Evolutionary conservation across 1,284 basidiomycete genomes (phyloP).

Genomic region (Tilletia indica): DNA sequence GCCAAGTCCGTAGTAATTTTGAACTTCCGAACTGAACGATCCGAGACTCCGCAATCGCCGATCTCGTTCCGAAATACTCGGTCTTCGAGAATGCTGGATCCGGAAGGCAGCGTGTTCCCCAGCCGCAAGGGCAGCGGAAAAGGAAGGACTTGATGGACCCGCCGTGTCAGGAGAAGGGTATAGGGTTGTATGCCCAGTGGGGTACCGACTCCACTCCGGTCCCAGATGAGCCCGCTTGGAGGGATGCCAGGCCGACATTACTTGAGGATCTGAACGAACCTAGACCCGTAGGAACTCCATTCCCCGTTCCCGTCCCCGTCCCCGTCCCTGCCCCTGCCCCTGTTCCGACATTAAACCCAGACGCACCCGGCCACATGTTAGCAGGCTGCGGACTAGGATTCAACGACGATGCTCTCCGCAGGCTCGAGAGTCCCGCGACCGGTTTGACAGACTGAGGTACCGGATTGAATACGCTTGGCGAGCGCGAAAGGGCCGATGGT

Average conservation of each 20-base stretch:
- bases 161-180: not conserved
- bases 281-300: constrained; percentile 13
- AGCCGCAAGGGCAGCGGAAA: not conserved
- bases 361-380: not conserved
- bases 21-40: constrained; percentile 10
- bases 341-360: not conserved
- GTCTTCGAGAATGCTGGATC: not conserved
- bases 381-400: not conserved
- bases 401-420: constrained; percentile 25
- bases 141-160: constrained; percentile 1
- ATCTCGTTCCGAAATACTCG: constrained; percentile 13
- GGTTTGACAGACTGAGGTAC: constrained; percentile 31
- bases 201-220: too few species aligned
- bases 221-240: too few species aligned
- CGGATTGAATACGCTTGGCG: constrained; percentile 43
- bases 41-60: not conserved
- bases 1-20: not conserved
- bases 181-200: too few species aligned
- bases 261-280: constrained; percentile 23
- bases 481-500: constrained; percentile 23
- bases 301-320: not conserved
- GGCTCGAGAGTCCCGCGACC: constrained; percentile 41
- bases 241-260: not conserved
- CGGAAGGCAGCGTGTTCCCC: constrained; percentile 9
- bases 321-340: constrained; percentile 16